Percentiles rank a stretch among this genome's conserved stretches.
Evolutionary conservation across 768 basidiomycete genomes (phyloP).

Genomic region (Tricholoma saponaceum): DNA sequence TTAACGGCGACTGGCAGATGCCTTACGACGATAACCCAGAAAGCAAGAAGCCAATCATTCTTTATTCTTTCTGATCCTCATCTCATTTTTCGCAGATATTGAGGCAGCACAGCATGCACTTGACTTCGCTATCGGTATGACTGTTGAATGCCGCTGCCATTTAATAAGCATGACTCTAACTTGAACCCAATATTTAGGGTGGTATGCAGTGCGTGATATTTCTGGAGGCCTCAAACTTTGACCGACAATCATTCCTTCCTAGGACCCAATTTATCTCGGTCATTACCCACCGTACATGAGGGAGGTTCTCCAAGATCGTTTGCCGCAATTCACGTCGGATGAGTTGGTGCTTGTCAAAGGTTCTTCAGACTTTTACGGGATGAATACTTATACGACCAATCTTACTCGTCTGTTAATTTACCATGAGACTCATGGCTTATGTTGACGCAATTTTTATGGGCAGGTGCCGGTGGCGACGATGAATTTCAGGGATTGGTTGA

Average conservation of each 20-base stretch:
- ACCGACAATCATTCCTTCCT: background rate
- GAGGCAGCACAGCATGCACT: constrained; percentile 69
- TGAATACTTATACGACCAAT: constrained; percentile 71
- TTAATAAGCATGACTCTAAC: constrained; percentile 19
- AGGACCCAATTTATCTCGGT: constrained; percentile 72
- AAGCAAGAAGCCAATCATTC: constrained; percentile 41
- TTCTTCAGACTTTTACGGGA: constrained; percentile 69
- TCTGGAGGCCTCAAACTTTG: constrained; percentile 1
- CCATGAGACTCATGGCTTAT: background rate
- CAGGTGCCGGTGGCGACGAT: constrained; percentile 56
- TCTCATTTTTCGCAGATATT: constrained; percentile 39
- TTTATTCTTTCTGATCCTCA: background rate
- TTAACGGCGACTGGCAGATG: constrained; percentile 74
- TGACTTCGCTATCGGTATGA: constrained; percentile 63
- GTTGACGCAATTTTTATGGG: background rate
- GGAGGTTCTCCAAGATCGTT: constrained; percentile 51
- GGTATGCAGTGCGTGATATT: constrained; percentile 47
- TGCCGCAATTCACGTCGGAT: constrained; percentile 53
- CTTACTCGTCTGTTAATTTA: constrained; percentile 42
- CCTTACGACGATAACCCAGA: constrained; percentile 67
- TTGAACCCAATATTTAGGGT: constrained; percentile 33
- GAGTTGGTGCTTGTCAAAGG: constrained; percentile 55
- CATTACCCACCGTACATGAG: constrained; percentile 60
- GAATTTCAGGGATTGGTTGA: constrained; percentile 61
- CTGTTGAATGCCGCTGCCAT: constrained; percentile 3